Evolutionary conservation across 805 yeast genomes (phyloP).

Genomic region (Candida nitratophila): DNA sequence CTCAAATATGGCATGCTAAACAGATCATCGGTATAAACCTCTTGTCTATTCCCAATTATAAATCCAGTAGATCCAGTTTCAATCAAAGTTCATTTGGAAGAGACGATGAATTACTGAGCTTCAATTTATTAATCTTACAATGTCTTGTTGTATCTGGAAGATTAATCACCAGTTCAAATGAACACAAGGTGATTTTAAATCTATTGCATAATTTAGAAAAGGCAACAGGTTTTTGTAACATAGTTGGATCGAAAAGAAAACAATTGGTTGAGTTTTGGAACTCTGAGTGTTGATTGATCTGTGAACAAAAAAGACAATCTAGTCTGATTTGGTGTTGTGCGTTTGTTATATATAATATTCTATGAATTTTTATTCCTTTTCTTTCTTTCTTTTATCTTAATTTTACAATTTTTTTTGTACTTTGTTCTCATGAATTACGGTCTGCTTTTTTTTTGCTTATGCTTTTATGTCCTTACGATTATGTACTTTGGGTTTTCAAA

Average conservation of each 20-base stretch:
- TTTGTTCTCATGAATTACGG: too few relatives aligned
- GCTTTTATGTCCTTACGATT: too few relatives aligned
- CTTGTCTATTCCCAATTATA: conserved; percentile 9
- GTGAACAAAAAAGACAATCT: background rate
- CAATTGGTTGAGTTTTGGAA: conserved; percentile 21
- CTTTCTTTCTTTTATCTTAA: too few relatives aligned
- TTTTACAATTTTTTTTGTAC: too few relatives aligned
- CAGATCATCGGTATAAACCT: conserved; percentile 28
- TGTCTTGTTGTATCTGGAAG: conserved; percentile 21
- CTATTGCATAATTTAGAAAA: conserved; percentile 16
- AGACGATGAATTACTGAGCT: conserved; percentile 11
- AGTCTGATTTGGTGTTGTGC: too few relatives aligned
- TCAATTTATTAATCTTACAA: conserved; percentile 14
- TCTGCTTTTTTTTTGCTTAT: too few relatives aligned
- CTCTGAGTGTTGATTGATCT: conserved; percentile 12
- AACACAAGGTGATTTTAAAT: conserved; percentile 16
- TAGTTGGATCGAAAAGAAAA: conserved; percentile 13
- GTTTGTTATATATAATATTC: too few relatives aligned
- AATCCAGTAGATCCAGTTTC: background rate
- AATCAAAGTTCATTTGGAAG: background rate
- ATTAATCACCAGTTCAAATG: conserved; percentile 16
- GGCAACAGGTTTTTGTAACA: conserved; percentile 14
- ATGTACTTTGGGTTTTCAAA: too few relatives aligned
- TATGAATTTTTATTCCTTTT: too few relatives aligned
- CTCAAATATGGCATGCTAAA: conserved; percentile 34